Evolutionary conservation across 2,329 filamentous ascomycete genomes (phyloP), one percentile per base, ranked within the genome.

Genomic region (Botrytis squamosa): DNA sequence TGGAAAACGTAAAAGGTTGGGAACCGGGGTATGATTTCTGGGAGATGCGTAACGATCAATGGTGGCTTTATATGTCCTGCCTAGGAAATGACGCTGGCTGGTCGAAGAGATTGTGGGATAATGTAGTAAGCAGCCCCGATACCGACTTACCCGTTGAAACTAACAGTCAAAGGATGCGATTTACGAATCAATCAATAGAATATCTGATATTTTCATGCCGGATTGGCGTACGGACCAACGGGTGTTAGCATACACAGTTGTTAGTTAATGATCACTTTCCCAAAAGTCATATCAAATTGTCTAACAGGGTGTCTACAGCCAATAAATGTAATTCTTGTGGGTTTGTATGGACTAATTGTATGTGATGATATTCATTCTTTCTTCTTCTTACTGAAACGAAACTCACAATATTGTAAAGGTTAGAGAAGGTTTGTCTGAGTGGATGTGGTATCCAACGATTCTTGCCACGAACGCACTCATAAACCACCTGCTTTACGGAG

Each of bases 51-150:
- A 59, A 72, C 8, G 38, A 57, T n/a, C 16, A 59, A 36, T 72
- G 70, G 70, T 72, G 70, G 70, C 18, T 68, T 14, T 72, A 68
- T 40, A 72, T 68, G 49, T n/a, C 29, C 8, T 72, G 70, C 22
- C 59, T 68, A 44, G 70, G 70, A n/a, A 49, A 72, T 18, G 70
- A 72, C 20, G 42, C 7, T n/a, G 52, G 70, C 14, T 68, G 70
- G 63, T 38, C 46, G 38, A 67, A 14, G 10, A 33, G 16, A 14
- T 2, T 22, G 20, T 52, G 20, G 70, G n/a, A 57, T 16, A 22
- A 20, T 60, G 22, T 25, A 7, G 46, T 55, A 4, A 64, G 70
- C 29, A 44, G 18, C 25, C 25, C 20, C 40, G n/a, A 72, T 29
- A 12, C 20, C 9, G 8, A 29, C 44, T 44, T 57, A 8, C 8